Percentiles rank a stretch among this genome's conserved stretches.
Evolutionary conservation across 805 yeast genomes (phyloP).

Genomic region (Diddensiella transvaalensis): DNA sequence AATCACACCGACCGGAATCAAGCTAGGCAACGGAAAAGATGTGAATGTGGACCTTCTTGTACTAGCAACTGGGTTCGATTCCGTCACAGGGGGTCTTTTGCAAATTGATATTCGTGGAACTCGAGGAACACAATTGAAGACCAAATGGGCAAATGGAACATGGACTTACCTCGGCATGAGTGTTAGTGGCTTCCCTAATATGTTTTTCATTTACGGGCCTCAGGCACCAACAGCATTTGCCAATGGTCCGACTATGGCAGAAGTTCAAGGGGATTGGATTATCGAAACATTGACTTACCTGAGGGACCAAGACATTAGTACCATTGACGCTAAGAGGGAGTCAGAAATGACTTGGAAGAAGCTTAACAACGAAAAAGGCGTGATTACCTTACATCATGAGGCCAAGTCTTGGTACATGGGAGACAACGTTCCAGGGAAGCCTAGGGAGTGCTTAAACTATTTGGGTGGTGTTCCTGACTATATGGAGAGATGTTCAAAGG

Average conservation of each 20-base stretch:
- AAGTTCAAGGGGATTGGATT: slow-evolving; percentile 28
- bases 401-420: slow-evolving; percentile 34
- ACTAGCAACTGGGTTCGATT: slow-evolving; percentile 5
- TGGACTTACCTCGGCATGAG: slow-evolving; percentile 29
- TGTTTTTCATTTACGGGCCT: slow-evolving; percentile 34
- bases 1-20: slow-evolving; percentile 15
- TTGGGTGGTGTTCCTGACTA: slow-evolving; percentile 27
- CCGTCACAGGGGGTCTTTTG: slow-evolving; percentile 2
- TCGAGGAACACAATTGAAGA: slow-evolving; percentile 12
- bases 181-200: slow-evolving; percentile 30
- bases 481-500: neutral
- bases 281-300: slow-evolving; percentile 20
- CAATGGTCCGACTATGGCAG: slow-evolving; percentile 32
- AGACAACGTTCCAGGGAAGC: slow-evolving; percentile 33
- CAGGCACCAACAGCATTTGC: slow-evolving; percentile 33
- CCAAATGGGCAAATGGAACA: slow-evolving; percentile 28
- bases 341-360: slow-evolving; percentile 23
- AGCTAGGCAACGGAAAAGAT: neutral
- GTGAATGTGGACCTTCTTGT: neutral
- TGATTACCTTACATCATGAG: slow-evolving; percentile 23
- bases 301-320: slow-evolving; percentile 12
- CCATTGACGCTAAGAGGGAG: slow-evolving; percentile 23
- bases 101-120: slow-evolving; percentile 1
- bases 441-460: slow-evolving; percentile 27
- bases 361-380: slow-evolving; percentile 23